Evolutionary conservation across 148 eudicot genomes (phyloP), one percentile per base, ranked within the genome.

Genomic region (Pouteria glomerata): DNA sequence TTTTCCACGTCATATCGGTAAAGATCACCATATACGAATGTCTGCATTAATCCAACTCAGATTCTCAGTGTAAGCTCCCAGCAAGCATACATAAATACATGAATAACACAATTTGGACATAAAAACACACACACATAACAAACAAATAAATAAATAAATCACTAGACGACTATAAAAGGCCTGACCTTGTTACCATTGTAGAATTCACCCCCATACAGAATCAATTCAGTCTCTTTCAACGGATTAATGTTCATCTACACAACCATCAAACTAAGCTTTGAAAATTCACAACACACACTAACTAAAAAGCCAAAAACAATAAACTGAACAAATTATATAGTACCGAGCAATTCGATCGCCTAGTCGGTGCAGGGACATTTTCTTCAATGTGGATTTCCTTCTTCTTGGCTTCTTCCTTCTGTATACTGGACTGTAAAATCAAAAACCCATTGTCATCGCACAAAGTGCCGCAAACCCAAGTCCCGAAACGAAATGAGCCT

Each of bases 381-480:
- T 95, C 97, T 81, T 95, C 98, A 19, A 95, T 75, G 51, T 82
- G 96, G 51, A 95, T 82, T 76, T 91, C 97, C 74, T 88, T 95
- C 88, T 95, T 95, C 87, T 95, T 95, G 61, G 98, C 97, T 77
- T 95, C 98, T 85, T 95, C 98, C 76, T 95, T 95, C 69, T 91
- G 96, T 77, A 95, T 91, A 82, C 81, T 89, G 86, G 89, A 72
- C 98, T 94, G 81, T 67, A 60, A 62, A 72, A 12, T 4, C 29
- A 71, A 72, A 77, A 57, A 35, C 67, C 72, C 47, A 53, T 0
- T 6, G 47, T 5, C 27, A 5, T 24, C 3, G 0, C 55, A 51
- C 30, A 55, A 24, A 10, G 53, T 16, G 18, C 18, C 53, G 0
- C 0, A 11, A 10, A n/a, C 19, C 7, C 8, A 21, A 51, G 3